Conservation (phyloP, 2,329 filamentous ascomycete species). For the Bipolaris gigantea region DNA sequence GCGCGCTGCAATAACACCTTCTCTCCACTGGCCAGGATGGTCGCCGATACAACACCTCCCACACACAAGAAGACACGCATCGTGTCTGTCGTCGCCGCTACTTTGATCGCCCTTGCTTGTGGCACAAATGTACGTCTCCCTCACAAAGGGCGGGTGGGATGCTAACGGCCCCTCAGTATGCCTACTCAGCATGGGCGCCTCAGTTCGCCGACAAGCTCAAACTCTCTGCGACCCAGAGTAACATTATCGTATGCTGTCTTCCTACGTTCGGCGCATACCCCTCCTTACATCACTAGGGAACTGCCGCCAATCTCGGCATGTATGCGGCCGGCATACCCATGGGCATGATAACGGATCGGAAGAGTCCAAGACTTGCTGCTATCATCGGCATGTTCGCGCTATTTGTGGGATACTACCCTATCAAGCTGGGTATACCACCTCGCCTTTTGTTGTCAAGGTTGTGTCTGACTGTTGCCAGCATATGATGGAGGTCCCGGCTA, state of each 20-base stretch:
- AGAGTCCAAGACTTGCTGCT: conserved; percentile 77
- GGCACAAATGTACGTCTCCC: conserved; percentile 76
- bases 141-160: neutral
- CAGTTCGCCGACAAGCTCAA: conserved; percentile 87
- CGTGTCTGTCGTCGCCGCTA: conserved; percentile 82
- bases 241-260: conserved; percentile 70
- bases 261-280: neutral
- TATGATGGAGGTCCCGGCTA: conserved; percentile 69
- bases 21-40: conserved; percentile 25
- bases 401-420: conserved; percentile 79
- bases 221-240: conserved; percentile 88
- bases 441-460: neutral
- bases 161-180: conserved; percentile 67
- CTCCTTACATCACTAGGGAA: conserved; percentile 48
- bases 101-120: conserved; percentile 81
- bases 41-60: conserved; percentile 33
- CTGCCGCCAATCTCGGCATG: conserved; percentile 89
- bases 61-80: conserved; percentile 67
- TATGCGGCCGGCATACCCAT: conserved; percentile 88
- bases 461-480: conserved; percentile 54
- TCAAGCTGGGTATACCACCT: conserved; percentile 61
- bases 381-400: conserved; percentile 73
- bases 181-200: conserved; percentile 96
- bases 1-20: conserved; percentile 16
- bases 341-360: conserved; percentile 82